These are phyloP conservation scores for Danielia oregonensis DNA, from an alignment of 805 yeast genomes.

Conservation along the genomic window DNA sequence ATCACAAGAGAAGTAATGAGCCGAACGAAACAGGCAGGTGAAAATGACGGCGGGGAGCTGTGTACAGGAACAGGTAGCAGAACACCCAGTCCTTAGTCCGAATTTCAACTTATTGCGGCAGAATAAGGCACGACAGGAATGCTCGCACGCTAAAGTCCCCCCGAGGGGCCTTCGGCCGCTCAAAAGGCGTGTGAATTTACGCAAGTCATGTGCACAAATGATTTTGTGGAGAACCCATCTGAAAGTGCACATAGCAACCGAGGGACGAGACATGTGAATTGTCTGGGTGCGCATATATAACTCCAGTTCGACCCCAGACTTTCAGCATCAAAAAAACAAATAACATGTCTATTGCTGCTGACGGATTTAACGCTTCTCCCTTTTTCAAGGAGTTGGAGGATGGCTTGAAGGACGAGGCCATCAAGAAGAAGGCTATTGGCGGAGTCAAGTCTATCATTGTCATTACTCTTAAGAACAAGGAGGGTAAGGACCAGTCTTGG, in stretches of 20 bases:
- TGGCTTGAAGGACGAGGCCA: slow-evolving; percentile 34
- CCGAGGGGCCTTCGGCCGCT: too few species aligned
- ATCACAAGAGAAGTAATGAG: too few species aligned
- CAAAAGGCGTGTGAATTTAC: not conserved
- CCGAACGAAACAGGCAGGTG: too few species aligned
- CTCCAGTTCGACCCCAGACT: not conserved
- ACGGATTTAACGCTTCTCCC: slow-evolving; percentile 43
- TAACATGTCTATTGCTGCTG: slow-evolving; percentile 26
- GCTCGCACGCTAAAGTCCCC: too few species aligned
- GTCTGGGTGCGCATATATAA: slow-evolving; percentile 4
- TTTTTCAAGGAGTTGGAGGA: slow-evolving; percentile 37
- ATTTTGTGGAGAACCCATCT: slow-evolving; percentile 8
- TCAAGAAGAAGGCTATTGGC: slow-evolving; percentile 36
- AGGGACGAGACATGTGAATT: slow-evolving; percentile 10
- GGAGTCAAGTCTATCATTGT: slow-evolving; percentile 60
- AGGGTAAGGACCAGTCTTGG: slow-evolving; percentile 21
- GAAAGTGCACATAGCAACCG: slow-evolving; percentile 8
- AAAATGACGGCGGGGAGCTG: too few species aligned
- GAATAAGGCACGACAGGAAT: too few species aligned
- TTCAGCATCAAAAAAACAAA: too few species aligned
- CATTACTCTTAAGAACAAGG: slow-evolving; percentile 42
- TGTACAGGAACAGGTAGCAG: too few species aligned
- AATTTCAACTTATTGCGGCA: too few species aligned
- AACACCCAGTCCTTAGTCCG: too few species aligned
- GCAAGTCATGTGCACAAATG: not conserved